A percentile compares a stretch with the other conserved stretches of the same genome.
Evolutionary conservation across 805 yeast species (phyloP).

Genomic region (Wickerhamiella azymoides): DNA sequence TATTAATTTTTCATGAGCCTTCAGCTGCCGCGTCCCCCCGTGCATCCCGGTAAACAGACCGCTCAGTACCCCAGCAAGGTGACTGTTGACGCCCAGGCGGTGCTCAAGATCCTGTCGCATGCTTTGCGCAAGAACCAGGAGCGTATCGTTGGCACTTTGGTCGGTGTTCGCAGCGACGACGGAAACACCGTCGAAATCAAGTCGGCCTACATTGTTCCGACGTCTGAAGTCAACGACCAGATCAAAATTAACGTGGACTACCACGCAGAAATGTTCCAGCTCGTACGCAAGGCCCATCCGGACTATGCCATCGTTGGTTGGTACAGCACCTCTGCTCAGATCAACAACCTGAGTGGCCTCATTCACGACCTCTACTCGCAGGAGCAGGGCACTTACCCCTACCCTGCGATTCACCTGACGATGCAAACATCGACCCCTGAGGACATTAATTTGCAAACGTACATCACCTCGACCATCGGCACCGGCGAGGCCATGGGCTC

Average conservation of each 20-base stretch:
- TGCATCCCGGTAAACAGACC: constrained; percentile 16
- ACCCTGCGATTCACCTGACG: constrained; percentile 68
- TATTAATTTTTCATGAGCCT: constrained; percentile 4
- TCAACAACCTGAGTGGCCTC: constrained; percentile 60
- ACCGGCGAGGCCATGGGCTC: constrained; percentile 28
- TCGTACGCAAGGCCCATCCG: constrained; percentile 67
- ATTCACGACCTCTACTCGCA: constrained; percentile 74
- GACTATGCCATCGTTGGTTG: constrained; percentile 72
- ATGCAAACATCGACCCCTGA: constrained; percentile 41
- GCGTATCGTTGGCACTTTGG: constrained; percentile 67
- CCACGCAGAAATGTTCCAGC: constrained; percentile 53
- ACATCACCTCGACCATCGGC: constrained; percentile 65
- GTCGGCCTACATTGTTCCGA: constrained; percentile 72
- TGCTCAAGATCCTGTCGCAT: constrained; percentile 64
- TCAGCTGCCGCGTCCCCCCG: constrained; percentile 14
- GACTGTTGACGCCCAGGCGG: constrained; percentile 52
- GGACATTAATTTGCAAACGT: constrained; percentile 50
- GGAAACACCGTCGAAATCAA: constrained; percentile 60
- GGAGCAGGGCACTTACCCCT: constrained; percentile 53
- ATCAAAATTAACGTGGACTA: constrained; percentile 64
- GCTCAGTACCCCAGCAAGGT: constrained; percentile 26
- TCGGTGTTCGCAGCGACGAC: constrained; percentile 74
- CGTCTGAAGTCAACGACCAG: constrained; percentile 59
- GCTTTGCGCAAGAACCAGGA: constrained; percentile 43
- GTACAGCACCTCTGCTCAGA: constrained; percentile 46